Evolutionary conservation across 1,284 basidiomycete genomes (phyloP).

Genomic region (Malassezia sp.): DNA sequence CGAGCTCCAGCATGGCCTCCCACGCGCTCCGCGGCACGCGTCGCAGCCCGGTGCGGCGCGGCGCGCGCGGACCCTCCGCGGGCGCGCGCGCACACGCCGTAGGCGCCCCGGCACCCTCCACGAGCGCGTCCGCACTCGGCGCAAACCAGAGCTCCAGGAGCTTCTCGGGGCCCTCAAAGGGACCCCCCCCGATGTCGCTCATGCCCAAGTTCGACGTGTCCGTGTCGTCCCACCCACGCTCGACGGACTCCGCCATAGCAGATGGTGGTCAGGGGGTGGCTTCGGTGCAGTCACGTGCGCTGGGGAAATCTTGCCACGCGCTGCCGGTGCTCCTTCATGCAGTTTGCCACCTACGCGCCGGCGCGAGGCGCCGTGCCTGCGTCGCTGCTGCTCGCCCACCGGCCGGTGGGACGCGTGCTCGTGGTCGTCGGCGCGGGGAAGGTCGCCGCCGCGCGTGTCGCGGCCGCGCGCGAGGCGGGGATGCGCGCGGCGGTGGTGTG

Average conservation of each 20-base stretch:
- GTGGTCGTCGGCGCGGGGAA: constrained; percentile 10
- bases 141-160: constrained; percentile 97
- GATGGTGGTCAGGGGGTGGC: too few relatives aligned
- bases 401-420: constrained; percentile 1
- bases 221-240: constrained; percentile 14
- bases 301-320: too few relatives aligned
- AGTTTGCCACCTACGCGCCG: too few relatives aligned
- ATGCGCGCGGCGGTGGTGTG: constrained; percentile 3
- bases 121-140: constrained; percentile 50
- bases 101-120: constrained; percentile 49
- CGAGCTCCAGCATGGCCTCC: constrained; percentile 95
- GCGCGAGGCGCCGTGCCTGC: not conserved
- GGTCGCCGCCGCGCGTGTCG: not conserved
- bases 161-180: constrained; percentile 66
- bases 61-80: constrained; percentile 20
- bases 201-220: constrained; percentile 6
- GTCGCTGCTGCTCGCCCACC: constrained; percentile 15
- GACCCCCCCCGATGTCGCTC: constrained; percentile 21
- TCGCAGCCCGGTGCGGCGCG: constrained; percentile 56
- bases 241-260: constrained; percentile 10
- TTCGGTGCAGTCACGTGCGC: too few relatives aligned
- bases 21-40: constrained; percentile 66
- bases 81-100: constrained; percentile 32
- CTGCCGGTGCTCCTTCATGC: too few relatives aligned
- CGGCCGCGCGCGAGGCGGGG: constrained; percentile 5